Evolutionary conservation across 2,329 filamentous ascomycete genomes (phyloP).

Genomic region (Passalora sequoiae): DNA sequence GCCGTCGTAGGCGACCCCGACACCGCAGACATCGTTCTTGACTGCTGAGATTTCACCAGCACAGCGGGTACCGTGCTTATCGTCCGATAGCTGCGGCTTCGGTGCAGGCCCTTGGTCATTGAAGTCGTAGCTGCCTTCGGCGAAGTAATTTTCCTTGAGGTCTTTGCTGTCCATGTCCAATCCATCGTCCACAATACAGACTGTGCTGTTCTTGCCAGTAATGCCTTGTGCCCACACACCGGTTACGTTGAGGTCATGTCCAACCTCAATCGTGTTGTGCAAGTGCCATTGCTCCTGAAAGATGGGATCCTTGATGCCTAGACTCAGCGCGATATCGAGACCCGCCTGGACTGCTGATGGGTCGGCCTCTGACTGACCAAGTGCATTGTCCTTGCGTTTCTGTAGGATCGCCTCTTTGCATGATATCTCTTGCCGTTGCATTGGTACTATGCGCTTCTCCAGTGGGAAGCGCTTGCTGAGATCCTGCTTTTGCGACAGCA

Average conservation of each 20-base stretch:
- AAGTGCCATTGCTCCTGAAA: conserved; percentile 96
- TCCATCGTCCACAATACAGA: conserved; percentile 93
- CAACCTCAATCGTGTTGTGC: conserved; percentile 71
- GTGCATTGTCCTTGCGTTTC: conserved; percentile 5
- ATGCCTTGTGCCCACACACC: conserved; percentile 86
- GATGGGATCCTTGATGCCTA: conserved; percentile 83
- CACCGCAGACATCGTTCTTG: conserved; percentile 86
- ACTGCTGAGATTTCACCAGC: conserved; percentile 90
- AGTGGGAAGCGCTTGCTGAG: conserved; percentile 52
- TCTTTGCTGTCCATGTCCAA: conserved; percentile 94
- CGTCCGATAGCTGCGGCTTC: conserved; percentile 74
- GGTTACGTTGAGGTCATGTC: conserved; percentile 95
- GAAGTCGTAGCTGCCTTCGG: conserved; percentile 89
- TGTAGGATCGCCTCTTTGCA: conserved; percentile 8
- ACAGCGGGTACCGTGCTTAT: conserved; percentile 87
- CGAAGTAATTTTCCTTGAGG: conserved; percentile 88
- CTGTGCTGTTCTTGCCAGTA: conserved; percentile 81
- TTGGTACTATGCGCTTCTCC: conserved; percentile 51
- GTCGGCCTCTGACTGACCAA: conserved; percentile 3
- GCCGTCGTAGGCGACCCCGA: conserved; percentile 92
- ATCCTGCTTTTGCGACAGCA: conserved; percentile 74
- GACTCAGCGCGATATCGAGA: conserved; percentile 54
- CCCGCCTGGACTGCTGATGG: conserved; percentile 52
- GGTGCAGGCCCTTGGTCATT: conserved; percentile 79
- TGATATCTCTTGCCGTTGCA: neutral